These are phyloP conservation scores for Cutaneotrichosporon dermatis DNA, from an alignment of 1,284 basidiomycete genomes.

Conservation along the genomic window DNA sequence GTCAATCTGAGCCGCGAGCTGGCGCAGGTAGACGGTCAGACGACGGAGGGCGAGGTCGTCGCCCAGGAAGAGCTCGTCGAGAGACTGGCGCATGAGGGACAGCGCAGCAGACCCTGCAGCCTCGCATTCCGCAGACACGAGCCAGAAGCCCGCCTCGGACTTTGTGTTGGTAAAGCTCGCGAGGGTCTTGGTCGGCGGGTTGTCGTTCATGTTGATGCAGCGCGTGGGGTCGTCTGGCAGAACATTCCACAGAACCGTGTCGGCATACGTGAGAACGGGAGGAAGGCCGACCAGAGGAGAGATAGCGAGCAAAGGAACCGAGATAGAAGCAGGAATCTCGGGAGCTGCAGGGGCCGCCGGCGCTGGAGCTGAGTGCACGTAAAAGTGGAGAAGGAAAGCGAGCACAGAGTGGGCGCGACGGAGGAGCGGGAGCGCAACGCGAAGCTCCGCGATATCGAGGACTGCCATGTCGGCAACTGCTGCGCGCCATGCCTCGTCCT, in stretches of 20 bases:
- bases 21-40: slow-evolving; percentile 66
- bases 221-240: slow-evolving; percentile 56
- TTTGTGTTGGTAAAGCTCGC: slow-evolving; percentile 69
- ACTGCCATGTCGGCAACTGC: slow-evolving; percentile 65
- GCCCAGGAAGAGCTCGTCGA: slow-evolving; percentile 88
- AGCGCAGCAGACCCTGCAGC: slow-evolving; percentile 81
- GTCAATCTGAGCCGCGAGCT: slow-evolving; percentile 64
- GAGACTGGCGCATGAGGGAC: slow-evolving; percentile 75
- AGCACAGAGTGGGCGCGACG: slow-evolving; percentile 81
- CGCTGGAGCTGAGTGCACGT: slow-evolving; percentile 63
- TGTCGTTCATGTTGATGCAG: slow-evolving; percentile 54
- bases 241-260: slow-evolving; percentile 88
- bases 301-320: slow-evolving; percentile 73
- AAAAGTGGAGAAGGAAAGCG: slow-evolving; percentile 80
- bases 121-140: slow-evolving; percentile 85
- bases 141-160: slow-evolving; percentile 88
- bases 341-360: slow-evolving; percentile 20
- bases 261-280: slow-evolving; percentile 87
- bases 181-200: slow-evolving; percentile 56
- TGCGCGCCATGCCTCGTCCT: slow-evolving; percentile 61
- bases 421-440: slow-evolving; percentile 59
- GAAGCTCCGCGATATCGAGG: slow-evolving; percentile 54
- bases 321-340: slow-evolving; percentile 62
- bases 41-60: slow-evolving; percentile 71
- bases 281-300: slow-evolving; percentile 75